phyloP scores from a whole-genome alignment of 2,329 filamentous ascomycete genomes.

The Rutstroemia sp. region DNA sequence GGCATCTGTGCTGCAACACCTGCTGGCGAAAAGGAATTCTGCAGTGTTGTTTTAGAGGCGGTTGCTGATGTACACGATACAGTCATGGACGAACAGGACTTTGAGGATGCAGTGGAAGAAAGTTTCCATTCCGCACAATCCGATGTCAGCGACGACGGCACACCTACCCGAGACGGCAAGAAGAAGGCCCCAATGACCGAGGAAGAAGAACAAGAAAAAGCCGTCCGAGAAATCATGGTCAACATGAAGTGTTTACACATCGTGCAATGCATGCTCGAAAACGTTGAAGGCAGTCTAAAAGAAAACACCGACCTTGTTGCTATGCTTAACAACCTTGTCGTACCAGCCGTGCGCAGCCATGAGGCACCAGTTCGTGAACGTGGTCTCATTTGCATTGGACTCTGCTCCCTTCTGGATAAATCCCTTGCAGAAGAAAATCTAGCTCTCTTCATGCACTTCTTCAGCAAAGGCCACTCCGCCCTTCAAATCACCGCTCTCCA shows the following conservation, averaged over 20 bases:
- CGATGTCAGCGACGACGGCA: slow-evolving; percentile 64
- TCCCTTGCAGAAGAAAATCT: slow-evolving; percentile 89
- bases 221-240: slow-evolving; percentile 84
- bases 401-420: slow-evolving; percentile 87
- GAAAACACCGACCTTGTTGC: slow-evolving; percentile 85
- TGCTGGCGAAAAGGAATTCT: slow-evolving; percentile 74
- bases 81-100: slow-evolving; percentile 62
- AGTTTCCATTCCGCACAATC: slow-evolving; percentile 93
- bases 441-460: slow-evolving; percentile 90
- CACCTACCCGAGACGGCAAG: slow-evolving; percentile 37
- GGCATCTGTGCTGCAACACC: slow-evolving; percentile 72
- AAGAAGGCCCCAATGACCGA: slow-evolving; percentile 45
- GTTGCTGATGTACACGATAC: slow-evolving; percentile 96
- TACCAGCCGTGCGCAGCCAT: slow-evolving; percentile 88
- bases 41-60: slow-evolving; percentile 80
- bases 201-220: slow-evolving; percentile 65
- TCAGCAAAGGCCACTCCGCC: slow-evolving; percentile 82
- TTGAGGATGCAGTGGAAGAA: slow-evolving; percentile 54
- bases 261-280: slow-evolving; percentile 93
- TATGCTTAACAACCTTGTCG: slow-evolving; percentile 96
- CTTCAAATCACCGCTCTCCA: slow-evolving; percentile 87
- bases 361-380: slow-evolving; percentile 89
- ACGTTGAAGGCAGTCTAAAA: slow-evolving; percentile 81
- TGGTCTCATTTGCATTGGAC: slow-evolving; percentile 79
- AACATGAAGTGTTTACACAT: slow-evolving; percentile 99